phyloP scores from a whole-genome alignment of 257 asterid genomes.

The Fraxinus anomala region DNA sequence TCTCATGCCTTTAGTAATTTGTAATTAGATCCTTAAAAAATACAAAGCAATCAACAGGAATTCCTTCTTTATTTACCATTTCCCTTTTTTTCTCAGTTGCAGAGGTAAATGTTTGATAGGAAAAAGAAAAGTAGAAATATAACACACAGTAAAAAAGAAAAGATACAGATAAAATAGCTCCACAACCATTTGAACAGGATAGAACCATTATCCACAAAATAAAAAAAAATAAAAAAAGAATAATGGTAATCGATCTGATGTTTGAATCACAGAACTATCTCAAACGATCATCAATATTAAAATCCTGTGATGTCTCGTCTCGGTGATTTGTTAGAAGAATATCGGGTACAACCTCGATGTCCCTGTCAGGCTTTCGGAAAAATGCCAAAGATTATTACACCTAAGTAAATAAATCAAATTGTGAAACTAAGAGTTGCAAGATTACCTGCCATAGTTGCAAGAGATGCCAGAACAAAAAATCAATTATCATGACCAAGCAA shows the following conservation, averaged over 20 bases:
- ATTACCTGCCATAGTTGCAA: conserved; percentile 81
- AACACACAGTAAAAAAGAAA: not conserved
- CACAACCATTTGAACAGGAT: not conserved
- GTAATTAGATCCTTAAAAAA: too few species aligned
- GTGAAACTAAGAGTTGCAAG: not conserved
- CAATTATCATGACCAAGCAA: conserved; percentile 81
- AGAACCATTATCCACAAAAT: not conserved
- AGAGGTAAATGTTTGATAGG: too few species aligned
- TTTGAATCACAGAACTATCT: not conserved
- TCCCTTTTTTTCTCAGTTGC: too few species aligned
- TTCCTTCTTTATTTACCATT: too few species aligned
- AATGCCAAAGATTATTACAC: conserved; percentile 13
- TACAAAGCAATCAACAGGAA: too few species aligned
- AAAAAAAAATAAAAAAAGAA: too few species aligned
- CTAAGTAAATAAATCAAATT: not conserved
- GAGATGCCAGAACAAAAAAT: conserved; percentile 70
- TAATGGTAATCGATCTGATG: not conserved
- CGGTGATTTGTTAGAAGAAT: conserved; percentile 35
- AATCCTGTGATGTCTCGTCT: conserved; percentile 36
- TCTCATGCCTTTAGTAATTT: too few species aligned
- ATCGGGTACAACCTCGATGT: conserved; percentile 76
- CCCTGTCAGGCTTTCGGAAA: conserved; percentile 67
- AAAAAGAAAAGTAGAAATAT: too few species aligned
- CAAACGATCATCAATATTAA: conserved; percentile 28
- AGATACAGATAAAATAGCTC: not conserved